Conservation (phyloP, 1,284 basidiomycete genomes). For the Ceratorhiza oryzae-sativae region DNA sequence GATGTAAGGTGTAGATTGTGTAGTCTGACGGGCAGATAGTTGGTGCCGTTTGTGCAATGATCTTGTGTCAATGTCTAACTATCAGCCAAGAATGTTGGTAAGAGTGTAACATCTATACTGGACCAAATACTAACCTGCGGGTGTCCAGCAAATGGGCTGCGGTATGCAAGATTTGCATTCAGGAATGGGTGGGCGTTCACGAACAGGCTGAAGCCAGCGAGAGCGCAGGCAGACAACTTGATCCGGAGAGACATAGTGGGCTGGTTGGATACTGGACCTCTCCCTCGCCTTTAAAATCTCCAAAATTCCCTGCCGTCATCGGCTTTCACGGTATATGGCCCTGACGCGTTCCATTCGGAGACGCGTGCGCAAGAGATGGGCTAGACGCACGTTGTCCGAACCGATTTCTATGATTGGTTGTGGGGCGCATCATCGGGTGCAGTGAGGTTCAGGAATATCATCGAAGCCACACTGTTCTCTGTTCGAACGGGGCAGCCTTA, state of each 20-base stretch:
- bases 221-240: not conserved
- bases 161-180: slow-evolving; percentile 24
- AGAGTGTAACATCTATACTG: not conserved
- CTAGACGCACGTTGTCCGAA: slow-evolving; percentile 18
- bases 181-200: slow-evolving; percentile 22
- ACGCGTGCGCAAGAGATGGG: not conserved
- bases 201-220: not conserved
- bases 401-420: not conserved
- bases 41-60: slow-evolving; percentile 14
- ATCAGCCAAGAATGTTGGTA: not conserved
- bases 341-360: not conserved
- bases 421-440: not conserved
- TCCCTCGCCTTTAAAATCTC: slow-evolving; percentile 1
- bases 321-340: not conserved
- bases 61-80: slow-evolving; percentile 25
- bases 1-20: slow-evolving; percentile 53
- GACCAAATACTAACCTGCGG: slow-evolving; percentile 9
- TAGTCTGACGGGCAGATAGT: slow-evolving; percentile 51
- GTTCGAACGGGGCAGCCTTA: too few relatives aligned
- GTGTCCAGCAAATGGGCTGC: slow-evolving; percentile 18
- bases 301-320: not conserved
- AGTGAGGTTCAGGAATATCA: not conserved
- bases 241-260: not conserved
- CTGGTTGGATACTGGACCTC: not conserved
- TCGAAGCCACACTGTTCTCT: too few relatives aligned